phyloP scores from a whole-genome alignment of 352 stramenopile genomes.

The Globisporangium nagaii region DNA sequence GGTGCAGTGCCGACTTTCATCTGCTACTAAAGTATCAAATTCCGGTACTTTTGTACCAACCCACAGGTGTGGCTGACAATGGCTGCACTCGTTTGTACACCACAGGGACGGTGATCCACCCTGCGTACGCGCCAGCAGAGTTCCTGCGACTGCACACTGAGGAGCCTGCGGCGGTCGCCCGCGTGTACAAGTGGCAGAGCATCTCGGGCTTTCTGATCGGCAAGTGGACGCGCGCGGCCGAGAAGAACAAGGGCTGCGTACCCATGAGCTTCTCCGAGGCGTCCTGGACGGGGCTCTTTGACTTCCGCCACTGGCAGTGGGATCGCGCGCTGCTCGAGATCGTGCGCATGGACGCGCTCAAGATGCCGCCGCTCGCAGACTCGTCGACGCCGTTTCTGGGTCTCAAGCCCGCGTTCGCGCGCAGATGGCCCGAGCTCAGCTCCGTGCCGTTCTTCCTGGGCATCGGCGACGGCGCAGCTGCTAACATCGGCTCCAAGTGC shows the following conservation, averaged over 20 bases:
- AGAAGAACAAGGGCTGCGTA: constrained; percentile 23
- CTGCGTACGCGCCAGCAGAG: constrained; percentile 86
- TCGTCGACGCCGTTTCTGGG: constrained; percentile 58
- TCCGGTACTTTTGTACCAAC: not conserved
- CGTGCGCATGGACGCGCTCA: constrained; percentile 56
- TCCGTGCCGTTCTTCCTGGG: constrained; percentile 83
- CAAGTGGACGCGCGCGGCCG: constrained; percentile 67
- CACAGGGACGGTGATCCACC: constrained; percentile 73
- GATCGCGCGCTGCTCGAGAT: constrained; percentile 75
- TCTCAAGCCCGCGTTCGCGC: constrained; percentile 44
- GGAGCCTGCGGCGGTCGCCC: constrained; percentile 28
- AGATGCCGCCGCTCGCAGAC: constrained; percentile 69
- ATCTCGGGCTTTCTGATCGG: constrained; percentile 85
- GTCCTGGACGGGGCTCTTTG: constrained; percentile 92
- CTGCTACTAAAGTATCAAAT: not conserved
- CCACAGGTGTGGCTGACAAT: not conserved
- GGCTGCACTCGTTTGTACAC: not conserved
- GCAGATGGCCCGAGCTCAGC: constrained; percentile 69
- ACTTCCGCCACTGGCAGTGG: constrained; percentile 85
- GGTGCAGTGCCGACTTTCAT: too few species aligned
- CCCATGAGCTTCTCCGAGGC: constrained; percentile 93
- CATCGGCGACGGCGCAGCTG: constrained; percentile 90
- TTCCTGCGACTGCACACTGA: constrained; percentile 81
- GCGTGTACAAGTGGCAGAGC: constrained; percentile 84
- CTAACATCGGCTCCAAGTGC: constrained; percentile 94